Conservation (phyloP, 495 filamentous ascomycete species). For the Daldinia childiae region DNA sequence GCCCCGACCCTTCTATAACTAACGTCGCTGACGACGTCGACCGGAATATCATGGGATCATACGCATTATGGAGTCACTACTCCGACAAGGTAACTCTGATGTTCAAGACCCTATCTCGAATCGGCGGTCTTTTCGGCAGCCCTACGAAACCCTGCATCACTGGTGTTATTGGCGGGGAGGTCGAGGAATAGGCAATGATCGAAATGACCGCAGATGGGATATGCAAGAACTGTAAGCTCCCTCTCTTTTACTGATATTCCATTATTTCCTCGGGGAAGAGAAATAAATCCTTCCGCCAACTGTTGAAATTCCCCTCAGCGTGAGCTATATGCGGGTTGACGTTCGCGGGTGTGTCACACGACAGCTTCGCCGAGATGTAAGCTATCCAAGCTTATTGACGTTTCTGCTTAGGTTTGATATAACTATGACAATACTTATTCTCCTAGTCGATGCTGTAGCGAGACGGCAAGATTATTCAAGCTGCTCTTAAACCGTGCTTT, state of each 20-base stretch:
- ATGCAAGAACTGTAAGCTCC: constrained; percentile 22
- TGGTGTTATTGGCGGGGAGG: constrained; percentile 11
- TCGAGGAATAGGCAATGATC: constrained; percentile 21
- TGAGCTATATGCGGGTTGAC: not conserved
- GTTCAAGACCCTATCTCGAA: no score
- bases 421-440: constrained; percentile 14
- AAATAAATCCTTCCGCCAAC: not conserved
- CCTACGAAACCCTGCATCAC: constrained; percentile 12
- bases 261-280: not conserved
- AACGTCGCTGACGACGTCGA: constrained; percentile 19
- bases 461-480: constrained; percentile 21
- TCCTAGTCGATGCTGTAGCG: constrained; percentile 21
- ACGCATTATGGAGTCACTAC: no score
- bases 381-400: not conserved
- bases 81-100: no score
- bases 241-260: not conserved
- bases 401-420: constrained; percentile 2
- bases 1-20: not conserved
- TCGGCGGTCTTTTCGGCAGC: not conserved
- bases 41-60: constrained; percentile 6
- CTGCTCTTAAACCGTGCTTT: constrained; percentile 19
- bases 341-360: not conserved
- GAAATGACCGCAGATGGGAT: constrained; percentile 16
- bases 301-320: not conserved
- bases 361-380: not conserved